Conservation (phyloP, 2,329 filamentous ascomycete genomes). For the Pseudogymnoascus sp. region DNA sequence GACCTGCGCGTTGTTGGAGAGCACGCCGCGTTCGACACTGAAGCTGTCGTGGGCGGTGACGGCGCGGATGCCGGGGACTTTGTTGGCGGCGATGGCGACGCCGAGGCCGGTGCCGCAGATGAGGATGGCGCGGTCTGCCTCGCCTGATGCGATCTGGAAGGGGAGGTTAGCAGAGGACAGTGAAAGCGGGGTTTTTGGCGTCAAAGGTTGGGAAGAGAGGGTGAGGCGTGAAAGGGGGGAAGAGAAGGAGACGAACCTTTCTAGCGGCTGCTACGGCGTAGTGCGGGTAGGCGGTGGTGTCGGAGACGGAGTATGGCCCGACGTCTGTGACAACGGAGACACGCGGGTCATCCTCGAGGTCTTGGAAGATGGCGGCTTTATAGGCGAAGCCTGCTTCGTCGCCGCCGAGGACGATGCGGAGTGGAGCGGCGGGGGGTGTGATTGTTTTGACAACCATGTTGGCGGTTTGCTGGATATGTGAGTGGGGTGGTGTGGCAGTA, state of each 20-base stretch:
- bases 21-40: constrained; percentile 70
- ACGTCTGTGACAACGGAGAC: constrained; percentile 68
- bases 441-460: constrained; percentile 3
- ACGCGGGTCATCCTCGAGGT: constrained; percentile 61
- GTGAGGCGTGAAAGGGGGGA: no score
- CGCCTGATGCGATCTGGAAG: constrained; percentile 53
- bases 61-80: constrained; percentile 76
- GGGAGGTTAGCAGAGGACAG: constrained; percentile 17
- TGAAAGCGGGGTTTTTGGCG: no score
- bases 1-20: constrained; percentile 84
- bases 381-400: constrained; percentile 61
- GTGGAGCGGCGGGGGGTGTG: constrained; percentile 19
- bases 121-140: constrained; percentile 69
- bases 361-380: constrained; percentile 70
- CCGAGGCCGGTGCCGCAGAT: constrained; percentile 85
- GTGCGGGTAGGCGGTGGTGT: constrained; percentile 79
- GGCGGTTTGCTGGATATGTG: not conserved
- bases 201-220: no score
- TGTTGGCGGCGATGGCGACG: constrained; percentile 85
- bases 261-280: constrained; percentile 65
- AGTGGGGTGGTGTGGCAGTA: not conserved
- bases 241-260: not conserved
- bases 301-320: constrained; percentile 54
- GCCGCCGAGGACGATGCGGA: constrained; percentile 57
- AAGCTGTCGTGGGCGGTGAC: constrained; percentile 86